phyloP scores from a whole-genome alignment of 345 rosid genomes.

The Populus alba region DNA sequence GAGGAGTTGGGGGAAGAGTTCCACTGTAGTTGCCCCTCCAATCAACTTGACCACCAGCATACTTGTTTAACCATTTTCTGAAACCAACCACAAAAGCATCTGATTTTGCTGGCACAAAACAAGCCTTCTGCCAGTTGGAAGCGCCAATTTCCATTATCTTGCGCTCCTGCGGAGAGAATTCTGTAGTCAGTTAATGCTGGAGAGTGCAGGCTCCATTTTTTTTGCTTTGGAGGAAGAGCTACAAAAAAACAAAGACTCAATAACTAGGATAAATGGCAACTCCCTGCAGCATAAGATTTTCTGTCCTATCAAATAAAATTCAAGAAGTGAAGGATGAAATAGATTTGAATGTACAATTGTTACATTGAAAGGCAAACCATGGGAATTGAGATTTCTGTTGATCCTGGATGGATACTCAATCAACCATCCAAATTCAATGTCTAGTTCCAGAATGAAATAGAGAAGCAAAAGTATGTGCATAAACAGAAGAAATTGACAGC shows the following conservation, averaged over 20 bases:
- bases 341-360: neutral
- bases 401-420: neutral
- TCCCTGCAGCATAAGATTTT: neutral
- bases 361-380: neutral
- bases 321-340: neutral
- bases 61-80: slow-evolving; percentile 76
- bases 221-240: too few relatives aligned
- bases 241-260: too few relatives aligned
- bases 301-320: neutral
- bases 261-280: neutral
- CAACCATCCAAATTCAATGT: neutral
- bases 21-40: slow-evolving; percentile 72
- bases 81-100: slow-evolving; percentile 74
- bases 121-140: slow-evolving; percentile 79
- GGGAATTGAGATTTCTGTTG: neutral
- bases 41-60: slow-evolving; percentile 56
- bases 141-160: slow-evolving; percentile 66
- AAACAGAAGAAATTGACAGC: too few relatives aligned
- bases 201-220: neutral
- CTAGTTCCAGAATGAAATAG: too few relatives aligned
- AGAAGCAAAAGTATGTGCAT: too few relatives aligned
- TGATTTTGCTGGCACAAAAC: slow-evolving; percentile 77
- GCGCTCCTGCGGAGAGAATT: slow-evolving; percentile 52
- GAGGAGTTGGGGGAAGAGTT: slow-evolving; percentile 66
- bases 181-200: neutral